Evolutionary conservation across 2,329 filamentous ascomycete genomes (phyloP), one percentile per base, ranked within the genome.

Genomic region (Fusarium mundagurra): DNA sequence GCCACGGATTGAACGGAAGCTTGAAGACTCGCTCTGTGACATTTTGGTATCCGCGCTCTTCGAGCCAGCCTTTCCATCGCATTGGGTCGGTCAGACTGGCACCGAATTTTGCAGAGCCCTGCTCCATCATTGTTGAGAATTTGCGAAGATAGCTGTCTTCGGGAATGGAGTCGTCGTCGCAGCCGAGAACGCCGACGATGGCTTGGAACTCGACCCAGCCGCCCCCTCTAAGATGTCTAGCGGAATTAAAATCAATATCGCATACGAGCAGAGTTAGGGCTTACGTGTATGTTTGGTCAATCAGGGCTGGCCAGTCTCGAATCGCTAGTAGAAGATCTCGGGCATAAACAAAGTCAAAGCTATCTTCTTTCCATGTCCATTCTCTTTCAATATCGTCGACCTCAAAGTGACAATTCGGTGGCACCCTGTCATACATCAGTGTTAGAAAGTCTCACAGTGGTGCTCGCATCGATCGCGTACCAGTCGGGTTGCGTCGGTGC

Each of bases 1-100:
- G 84, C 87, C 87, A 89, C 4, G 83, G 80, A 69, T 85, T 86
- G 61, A 84, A 81, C 0, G 87, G 87, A 73, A 87, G 83, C 77
- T 85, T 86, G 74, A 82, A 86, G 14, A 86, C 77, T 9, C 82
- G 80, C 70, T 88, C 84, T 2, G 79, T 78, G 0, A 90, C 84
- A 66, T 89, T 83, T 45, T 81, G 79, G 71, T 90, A 90, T 2
- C 88, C 89, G 1, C 85, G 86, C 6, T 85, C 84, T n/a, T 81
- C 78, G 57, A 89, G 80, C 69, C 83, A 82, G 20, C 61, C 61
- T 48, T 76, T 79, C 74, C 77, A 81, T 33, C 73, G 70, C 55
- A 76, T 71, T 0, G 79, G 79, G 6, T 76, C 78, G 27, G 71
- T 77, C 24, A 81, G 70, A 6, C 78, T 76, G 16, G 82, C 78